These are phyloP conservation scores for Miamiensis avidus DNA, from an alignment of 169 alveolate genomes.

Conservation along the genomic window DNA sequence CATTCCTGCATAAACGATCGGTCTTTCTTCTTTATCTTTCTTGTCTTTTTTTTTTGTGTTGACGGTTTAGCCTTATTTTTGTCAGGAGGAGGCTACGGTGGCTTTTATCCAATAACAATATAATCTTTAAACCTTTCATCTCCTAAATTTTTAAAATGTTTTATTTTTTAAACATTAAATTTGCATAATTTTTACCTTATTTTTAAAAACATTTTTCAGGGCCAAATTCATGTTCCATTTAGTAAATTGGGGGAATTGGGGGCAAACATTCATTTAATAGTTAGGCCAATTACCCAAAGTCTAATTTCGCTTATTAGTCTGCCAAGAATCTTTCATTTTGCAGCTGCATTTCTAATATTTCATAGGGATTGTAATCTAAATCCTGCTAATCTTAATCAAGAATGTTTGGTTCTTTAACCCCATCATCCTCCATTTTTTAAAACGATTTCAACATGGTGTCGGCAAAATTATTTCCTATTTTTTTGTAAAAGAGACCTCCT, in stretches of 20 bases:
- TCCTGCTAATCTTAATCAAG: not conserved
- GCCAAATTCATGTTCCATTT: not conserved
- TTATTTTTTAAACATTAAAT: too few relatives aligned
- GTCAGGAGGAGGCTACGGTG: not conserved
- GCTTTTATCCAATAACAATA: not conserved
- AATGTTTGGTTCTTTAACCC: not conserved
- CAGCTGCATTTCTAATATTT: not conserved
- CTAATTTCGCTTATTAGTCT: not conserved
- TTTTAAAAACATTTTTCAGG: not conserved
- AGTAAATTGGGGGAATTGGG: not conserved
- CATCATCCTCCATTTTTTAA: too few relatives aligned
- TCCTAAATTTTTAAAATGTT: too few relatives aligned
- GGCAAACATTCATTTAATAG: not conserved
- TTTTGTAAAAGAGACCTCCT: conserved; percentile 5
- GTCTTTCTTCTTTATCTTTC: conserved; percentile 14
- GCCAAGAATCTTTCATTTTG: not conserved
- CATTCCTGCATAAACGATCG: conserved; percentile 17
- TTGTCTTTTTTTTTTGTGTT: conserved; percentile 4
- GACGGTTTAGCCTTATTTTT: not conserved
- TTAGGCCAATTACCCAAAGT: not conserved
- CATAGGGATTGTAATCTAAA: not conserved
- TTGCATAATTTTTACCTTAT: too few relatives aligned
- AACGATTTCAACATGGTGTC: not conserved
- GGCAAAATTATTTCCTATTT: not conserved
- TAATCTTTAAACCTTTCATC: not conserved